Conservation (phyloP, 2,329 filamentous ascomycete genomes). For the Cercospora canescens region DNA sequence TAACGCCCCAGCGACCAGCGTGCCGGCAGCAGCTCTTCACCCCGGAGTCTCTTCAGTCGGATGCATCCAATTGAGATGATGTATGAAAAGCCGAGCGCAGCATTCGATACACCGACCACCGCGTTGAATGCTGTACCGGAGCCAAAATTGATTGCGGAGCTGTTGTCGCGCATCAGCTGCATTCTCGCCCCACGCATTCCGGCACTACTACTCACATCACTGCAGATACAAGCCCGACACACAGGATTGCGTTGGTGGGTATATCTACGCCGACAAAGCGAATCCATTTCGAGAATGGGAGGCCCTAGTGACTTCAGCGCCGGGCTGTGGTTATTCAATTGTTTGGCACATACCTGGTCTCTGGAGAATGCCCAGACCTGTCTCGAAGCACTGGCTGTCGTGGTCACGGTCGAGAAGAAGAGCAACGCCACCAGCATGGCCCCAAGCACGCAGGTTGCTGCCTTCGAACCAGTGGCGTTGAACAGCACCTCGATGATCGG, state of each 20-base stretch:
- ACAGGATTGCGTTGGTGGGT: constrained; percentile 35
- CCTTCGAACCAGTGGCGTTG: constrained; percentile 32
- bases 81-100: constrained; percentile 36
- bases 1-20: constrained; percentile 36
- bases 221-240: constrained; percentile 34
- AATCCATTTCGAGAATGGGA: constrained; percentile 38
- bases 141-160: constrained; percentile 45
- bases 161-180: neutral
- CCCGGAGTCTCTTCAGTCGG: constrained; percentile 33
- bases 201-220: constrained; percentile 28
- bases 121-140: constrained; percentile 43
- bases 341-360: constrained; percentile 26
- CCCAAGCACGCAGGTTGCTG: constrained; percentile 34
- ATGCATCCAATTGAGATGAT: constrained; percentile 37
- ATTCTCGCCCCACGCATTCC: neutral
- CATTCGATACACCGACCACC: constrained; percentile 42
- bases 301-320: constrained; percentile 25
- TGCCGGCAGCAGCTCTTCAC: constrained; percentile 33
- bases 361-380: constrained; percentile 38
- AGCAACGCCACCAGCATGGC: constrained; percentile 34
- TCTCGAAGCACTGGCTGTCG: constrained; percentile 35
- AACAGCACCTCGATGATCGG: constrained; percentile 36
- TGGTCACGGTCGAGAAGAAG: constrained; percentile 39
- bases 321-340: neutral
- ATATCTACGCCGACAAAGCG: constrained; percentile 33